Percentiles rank a stretch among this genome's conserved stretches.
Conservation (phyloP, 306 rosid genomes). For the Albizia julibrissin region DNA sequence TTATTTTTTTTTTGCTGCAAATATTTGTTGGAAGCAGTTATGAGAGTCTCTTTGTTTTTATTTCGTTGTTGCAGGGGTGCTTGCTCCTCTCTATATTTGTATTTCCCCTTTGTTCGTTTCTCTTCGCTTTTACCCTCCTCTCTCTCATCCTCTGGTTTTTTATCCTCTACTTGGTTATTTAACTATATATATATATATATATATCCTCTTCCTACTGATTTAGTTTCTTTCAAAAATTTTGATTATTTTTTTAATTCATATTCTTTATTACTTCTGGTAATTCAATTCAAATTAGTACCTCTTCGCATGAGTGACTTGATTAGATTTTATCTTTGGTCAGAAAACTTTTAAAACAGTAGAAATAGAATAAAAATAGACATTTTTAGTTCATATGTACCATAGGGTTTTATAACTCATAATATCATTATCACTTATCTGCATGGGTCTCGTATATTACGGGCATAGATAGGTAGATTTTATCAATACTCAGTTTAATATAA, state of each 20-base stretch:
- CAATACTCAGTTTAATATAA: neutral
- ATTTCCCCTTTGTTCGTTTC: conserved; percentile 34
- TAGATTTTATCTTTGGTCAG: neutral
- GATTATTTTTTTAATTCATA: too few species aligned
- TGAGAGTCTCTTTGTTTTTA: conserved; percentile 2
- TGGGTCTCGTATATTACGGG: too few species aligned
- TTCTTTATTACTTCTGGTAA: neutral
- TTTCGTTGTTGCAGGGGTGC: conserved; percentile 69
- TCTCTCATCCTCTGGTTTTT: neutral
- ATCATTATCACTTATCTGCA: neutral
- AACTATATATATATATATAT: too few species aligned
- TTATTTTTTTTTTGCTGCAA: neutral
- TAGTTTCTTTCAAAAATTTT: neutral
- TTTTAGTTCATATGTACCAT: too few species aligned
- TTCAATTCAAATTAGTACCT: neutral
- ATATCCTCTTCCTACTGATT: neutral
- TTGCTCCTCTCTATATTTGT: conserved; percentile 31
- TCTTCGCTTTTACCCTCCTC: conserved; percentile 24
- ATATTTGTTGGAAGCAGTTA: neutral
- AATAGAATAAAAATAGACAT: too few species aligned
- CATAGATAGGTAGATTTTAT: too few species aligned
- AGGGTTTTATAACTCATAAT: neutral
- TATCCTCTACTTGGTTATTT: neutral
- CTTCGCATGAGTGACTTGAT: neutral
- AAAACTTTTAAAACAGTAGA: too few species aligned